A percentile compares a stretch with the other conserved stretches of the same genome.
Evolutionary conservation across 257 asterid species (phyloP).

Genomic region (Datura wrightii): DNA sequence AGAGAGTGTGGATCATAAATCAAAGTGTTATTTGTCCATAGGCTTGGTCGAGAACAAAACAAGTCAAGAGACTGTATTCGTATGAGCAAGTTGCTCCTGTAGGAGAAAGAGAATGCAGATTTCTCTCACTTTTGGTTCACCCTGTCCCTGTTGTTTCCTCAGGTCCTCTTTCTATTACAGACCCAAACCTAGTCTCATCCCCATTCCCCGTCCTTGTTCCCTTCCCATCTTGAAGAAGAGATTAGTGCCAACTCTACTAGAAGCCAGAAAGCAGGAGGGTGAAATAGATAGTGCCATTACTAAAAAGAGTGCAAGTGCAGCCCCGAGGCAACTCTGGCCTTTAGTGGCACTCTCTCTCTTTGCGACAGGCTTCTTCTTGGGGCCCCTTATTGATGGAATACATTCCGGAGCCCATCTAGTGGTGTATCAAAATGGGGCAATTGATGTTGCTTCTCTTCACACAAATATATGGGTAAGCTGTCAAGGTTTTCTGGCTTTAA

Average conservation of each 20-base stretch:
- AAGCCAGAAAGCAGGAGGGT: slow-evolving; percentile 30
- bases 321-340: slow-evolving; percentile 45
- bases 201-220: not conserved
- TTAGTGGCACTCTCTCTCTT: slow-evolving; percentile 52
- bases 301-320: not conserved
- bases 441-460: slow-evolving; percentile 75
- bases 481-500: not conserved
- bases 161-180: not conserved
- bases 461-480: slow-evolving; percentile 64
- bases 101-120: not conserved
- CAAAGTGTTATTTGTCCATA: too few relatives aligned
- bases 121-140: not conserved
- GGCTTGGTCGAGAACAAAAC: too few relatives aligned
- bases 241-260: not conserved
- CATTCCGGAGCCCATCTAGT: slow-evolving; percentile 78
- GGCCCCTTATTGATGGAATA: slow-evolving; percentile 75
- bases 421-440: slow-evolving; percentile 69
- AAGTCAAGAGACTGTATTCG: too few relatives aligned
- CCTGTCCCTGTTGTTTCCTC: not conserved
- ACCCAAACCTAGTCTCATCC: not conserved
- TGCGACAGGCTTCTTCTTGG: slow-evolving; percentile 63
- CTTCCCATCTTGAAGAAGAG: not conserved
- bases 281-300: slow-evolving; percentile 23
- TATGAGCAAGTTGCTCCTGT: not conserved
- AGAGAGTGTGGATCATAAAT: too few relatives aligned